Evolutionary conservation across 345 rosid species (phyloP), one percentile per base, ranked within the genome.

Genomic region (Ceriops decandra): DNA sequence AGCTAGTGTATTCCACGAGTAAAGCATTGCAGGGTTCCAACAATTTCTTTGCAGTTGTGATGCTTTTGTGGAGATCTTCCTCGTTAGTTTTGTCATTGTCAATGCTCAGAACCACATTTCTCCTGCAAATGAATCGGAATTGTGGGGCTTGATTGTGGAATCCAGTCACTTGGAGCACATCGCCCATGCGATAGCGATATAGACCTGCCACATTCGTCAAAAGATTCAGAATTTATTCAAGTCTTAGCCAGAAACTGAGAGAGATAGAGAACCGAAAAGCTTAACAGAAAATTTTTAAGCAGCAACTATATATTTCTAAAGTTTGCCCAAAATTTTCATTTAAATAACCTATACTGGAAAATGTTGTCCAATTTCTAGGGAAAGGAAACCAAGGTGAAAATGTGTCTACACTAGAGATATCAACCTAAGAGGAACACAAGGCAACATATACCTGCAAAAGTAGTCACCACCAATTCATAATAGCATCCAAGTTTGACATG

Each of bases 11-110:
- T 64, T 87, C 92, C 72, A 82, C 83, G 10, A 87, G 85, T 61
- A 85, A 54, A 35, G 84, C 80, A 54, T 68, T 66, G 78, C 68
- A 66, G 42, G 84, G 87, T 64, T 87, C 87, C 21, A 87, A 69
- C 53, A 83, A 71, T 46, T 79, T 85, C 66, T 83, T 87, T 28
- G 87, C 87, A 1, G 0, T 36, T 7, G 85, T 69, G 57, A 85
- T 59, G 82, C 89, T 80, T 63, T 78, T 82, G 81, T 84, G 88
- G 22, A 87, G 83, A 68, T 87, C 91, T 63, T 83, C 82, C 67
- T 87, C 91, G 53, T 83, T 85, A 15, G 91, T 87, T 75, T 87
- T 87, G 83, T 87, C 91, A 24, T 64, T 83, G 80, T 85, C 91
- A 9, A 87, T 82, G 83, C 91, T 85, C 19, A 87, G 81, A 38